Base-by-base conservation (phyloP, 2,329 filamentous ascomycete genomes). In the Ilyonectria mors-panacis region DNA sequence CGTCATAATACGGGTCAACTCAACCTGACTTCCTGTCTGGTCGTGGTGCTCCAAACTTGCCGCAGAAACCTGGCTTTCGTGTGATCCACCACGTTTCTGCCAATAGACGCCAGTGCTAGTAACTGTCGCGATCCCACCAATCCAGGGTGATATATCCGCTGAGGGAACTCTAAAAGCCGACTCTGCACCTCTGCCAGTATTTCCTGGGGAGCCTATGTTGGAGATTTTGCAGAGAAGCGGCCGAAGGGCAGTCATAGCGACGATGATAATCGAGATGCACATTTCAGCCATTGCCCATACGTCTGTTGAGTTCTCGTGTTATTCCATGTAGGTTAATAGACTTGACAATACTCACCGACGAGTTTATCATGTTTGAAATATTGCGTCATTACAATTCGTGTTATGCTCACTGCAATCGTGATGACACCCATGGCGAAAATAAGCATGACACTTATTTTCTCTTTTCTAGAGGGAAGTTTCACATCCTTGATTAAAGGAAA, bases 401-500 rank as follows among this genome's bases (percentile, higher is more conserved):
- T 69, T 4, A 75, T 50, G 26, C 70, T 73, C 17, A 71, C 69
- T 5, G 60, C 67, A 37, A 74, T 69, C 0, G 73, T 76, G 33
- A 75, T 66, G 1, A 70, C 50, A 1, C 72, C 72, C 2, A 72
- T 62, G 1, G 66, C 66, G 19, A 76, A 72, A 10, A 71, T 72
- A 8, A 68, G 30, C 2, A 39, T 54, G 1, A 75, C 50, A 1
- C 68, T 69, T 3, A 76, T 39, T 17, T 73, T 75, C 37, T 76
- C 73, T 10, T 37, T 62, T 6, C 58, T 69, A 23, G 57, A 50
- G 5, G 47, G 53, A 3, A 75, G 63, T 6, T 66, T 69, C 2
- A 76, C 59, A 15, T 69, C 59, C 5, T 45, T 23, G 1, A 76
- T 55, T 2, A 76, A 48, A 0, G 74, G 74, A 9, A 73, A 72